Evolutionary conservation across 495 filamentous ascomycete genomes (phyloP), one percentile per base, ranked within the genome.

Genomic region (Darksidea phi): DNA sequence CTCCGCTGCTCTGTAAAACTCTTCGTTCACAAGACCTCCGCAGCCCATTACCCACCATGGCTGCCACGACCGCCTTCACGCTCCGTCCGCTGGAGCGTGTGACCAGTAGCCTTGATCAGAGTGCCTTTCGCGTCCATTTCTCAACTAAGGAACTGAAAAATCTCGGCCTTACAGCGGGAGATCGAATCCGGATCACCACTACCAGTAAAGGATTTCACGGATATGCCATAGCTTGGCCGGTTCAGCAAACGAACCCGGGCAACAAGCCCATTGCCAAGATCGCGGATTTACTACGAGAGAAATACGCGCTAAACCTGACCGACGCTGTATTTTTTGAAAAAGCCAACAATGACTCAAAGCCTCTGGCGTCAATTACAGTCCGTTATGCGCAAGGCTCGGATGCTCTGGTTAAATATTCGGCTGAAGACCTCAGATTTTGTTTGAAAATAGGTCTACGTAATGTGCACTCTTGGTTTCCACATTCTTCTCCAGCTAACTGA

Each of bases 61-160:
- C 51, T 50, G 23, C 57, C 1, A 17, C 48, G 37, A 56, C 48
- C 0, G 24, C 53, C 4, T 68, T 57, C 47, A 36, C 56, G 5
- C 59, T 70, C 25, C 59, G 63, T 25, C 67, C 66, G 6, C 53
- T 64, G 13, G 58, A 63, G 42, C 54, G 55, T 13, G 51, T 24
- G 18, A 47, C 21, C 1, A 48, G 54, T 24, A 23, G n/a, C 82
- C 56, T 74, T 76, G 61, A 80, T 10, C 28, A 32, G 71, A 82
- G 84, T 69, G 82, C 84, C 71, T 87, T 88, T 63, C 80, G 86
- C 36, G 73, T 92, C 46, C 83, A 88, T 65, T 75, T 92, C 18
- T 83, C 83, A n/a, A 78, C 80, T 38, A 82, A 86, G 12, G 82
- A 81, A 23, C 74, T 92, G 10, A 77, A 84, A 47, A 71, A 77